Percentiles rank a stretch among this genome's conserved stretches.
These are phyloP conservation scores for Sicyos baderoa DNA, from an alignment of 306 rosid species.

Conservation along the genomic window DNA sequence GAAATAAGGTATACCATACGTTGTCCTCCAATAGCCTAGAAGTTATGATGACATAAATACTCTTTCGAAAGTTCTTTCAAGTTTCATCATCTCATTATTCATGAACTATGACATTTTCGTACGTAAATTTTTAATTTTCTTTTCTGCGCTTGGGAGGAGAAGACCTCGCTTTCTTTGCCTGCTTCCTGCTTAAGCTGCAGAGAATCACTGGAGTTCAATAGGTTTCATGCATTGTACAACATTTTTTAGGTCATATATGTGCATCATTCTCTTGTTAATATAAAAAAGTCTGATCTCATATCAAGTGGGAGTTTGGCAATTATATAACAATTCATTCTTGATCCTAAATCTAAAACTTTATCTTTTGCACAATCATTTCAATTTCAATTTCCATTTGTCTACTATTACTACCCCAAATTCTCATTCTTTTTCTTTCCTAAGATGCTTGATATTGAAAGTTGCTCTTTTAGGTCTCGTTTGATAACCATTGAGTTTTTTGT, in stretches of 20 bases:
- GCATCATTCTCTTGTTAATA: not conserved
- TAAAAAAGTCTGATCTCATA: not conserved
- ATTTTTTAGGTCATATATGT: not conserved
- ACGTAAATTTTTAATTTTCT: not conserved
- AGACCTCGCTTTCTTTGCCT: not conserved
- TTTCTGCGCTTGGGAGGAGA: not conserved
- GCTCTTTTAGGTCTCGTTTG: not conserved
- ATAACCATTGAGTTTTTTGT: no score
- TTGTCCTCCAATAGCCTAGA: not conserved
- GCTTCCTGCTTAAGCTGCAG: not conserved
- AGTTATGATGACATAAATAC: not conserved
- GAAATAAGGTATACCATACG: not conserved
- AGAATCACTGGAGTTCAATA: not conserved
- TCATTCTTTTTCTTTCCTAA: not conserved
- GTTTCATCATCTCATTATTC: not conserved
- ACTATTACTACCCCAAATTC: not conserved
- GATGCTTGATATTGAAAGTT: not conserved
- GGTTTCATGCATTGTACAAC: not conserved
- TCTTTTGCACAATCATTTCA: constrained; percentile 2
- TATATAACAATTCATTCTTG: not conserved
- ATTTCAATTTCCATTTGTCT: not conserved
- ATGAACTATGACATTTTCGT: not conserved
- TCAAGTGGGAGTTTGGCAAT: not conserved
- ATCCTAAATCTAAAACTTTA: not conserved
- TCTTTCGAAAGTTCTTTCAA: not conserved